phyloP scores from a whole-genome alignment of 345 rosid species.

The Boechera divaricarpa region DNA sequence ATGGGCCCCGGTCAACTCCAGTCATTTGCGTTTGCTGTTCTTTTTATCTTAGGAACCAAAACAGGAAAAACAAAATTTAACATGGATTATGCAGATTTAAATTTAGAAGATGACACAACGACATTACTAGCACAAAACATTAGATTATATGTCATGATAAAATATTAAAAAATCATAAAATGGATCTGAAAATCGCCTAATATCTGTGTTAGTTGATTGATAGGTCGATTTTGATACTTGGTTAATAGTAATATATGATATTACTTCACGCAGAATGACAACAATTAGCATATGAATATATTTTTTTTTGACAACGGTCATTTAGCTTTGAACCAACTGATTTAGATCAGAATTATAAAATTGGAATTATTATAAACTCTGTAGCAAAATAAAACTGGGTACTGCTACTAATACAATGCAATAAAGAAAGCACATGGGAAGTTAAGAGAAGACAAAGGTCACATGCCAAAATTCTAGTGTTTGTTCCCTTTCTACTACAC shows the following conservation, averaged over 20 bases:
- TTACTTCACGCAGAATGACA: too few relatives aligned
- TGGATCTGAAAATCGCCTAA: neutral
- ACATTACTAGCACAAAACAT: too few relatives aligned
- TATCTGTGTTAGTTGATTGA: neutral
- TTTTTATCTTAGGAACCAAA: too few relatives aligned
- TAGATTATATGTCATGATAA: too few relatives aligned
- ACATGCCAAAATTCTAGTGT: constrained; percentile 46
- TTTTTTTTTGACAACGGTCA: neutral
- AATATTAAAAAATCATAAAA: neutral
- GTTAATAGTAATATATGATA: neutral
- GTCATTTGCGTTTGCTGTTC: too few relatives aligned
- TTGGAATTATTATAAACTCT: constrained; percentile 1
- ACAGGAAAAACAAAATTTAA: too few relatives aligned
- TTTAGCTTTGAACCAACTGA: constrained; percentile 12
- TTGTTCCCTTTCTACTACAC: constrained; percentile 36
- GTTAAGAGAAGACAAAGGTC: constrained; percentile 42
- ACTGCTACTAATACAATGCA: constrained; percentile 23
- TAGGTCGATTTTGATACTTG: neutral
- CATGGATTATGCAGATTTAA: neutral
- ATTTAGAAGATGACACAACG: neutral
- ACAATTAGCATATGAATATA: too few relatives aligned
- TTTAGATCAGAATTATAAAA: constrained; percentile 6
- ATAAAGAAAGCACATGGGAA: constrained; percentile 47
- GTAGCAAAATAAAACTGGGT: constrained; percentile 13
- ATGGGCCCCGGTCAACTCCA: neutral